phyloP scores from a whole-genome alignment of 1,284 basidiomycete genomes.

The Melanopsichium pennsylvanicum region DNA sequence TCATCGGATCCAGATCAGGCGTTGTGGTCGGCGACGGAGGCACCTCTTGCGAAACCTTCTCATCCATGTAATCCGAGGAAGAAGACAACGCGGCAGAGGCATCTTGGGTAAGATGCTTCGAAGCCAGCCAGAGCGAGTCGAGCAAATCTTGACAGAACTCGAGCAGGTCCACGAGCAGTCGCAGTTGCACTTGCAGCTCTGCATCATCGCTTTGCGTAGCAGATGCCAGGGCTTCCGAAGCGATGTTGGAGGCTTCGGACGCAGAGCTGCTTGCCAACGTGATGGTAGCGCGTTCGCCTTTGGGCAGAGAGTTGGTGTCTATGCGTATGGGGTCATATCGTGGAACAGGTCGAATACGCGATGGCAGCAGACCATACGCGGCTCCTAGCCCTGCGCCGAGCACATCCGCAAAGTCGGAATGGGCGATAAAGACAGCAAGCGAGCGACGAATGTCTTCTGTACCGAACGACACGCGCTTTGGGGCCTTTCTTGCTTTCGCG shows the following conservation, averaged over 20 bases:
- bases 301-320: slow-evolving; percentile 1
- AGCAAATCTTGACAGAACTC: slow-evolving; percentile 89
- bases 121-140: slow-evolving; percentile 32
- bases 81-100: not conserved
- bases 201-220: slow-evolving; percentile 68
- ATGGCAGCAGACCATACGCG: slow-evolving; percentile 86
- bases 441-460: slow-evolving; percentile 66
- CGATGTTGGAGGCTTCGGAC: not conserved
- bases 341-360: slow-evolving; percentile 22
- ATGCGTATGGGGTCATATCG: slow-evolving; percentile 32
- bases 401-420: slow-evolving; percentile 95
- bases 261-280: slow-evolving; percentile 38
- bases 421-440: slow-evolving; percentile 90
- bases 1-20: slow-evolving; percentile 24
- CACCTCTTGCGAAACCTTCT: slow-evolving; percentile 1
- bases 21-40: not conserved
- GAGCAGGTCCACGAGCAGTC: slow-evolving; percentile 86
- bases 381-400: slow-evolving; percentile 92
- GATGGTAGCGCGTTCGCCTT: slow-evolving; percentile 10
- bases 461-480: slow-evolving; percentile 21
- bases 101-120: slow-evolving; percentile 21
- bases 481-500: not conserved
- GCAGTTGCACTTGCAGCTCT: slow-evolving; percentile 81
- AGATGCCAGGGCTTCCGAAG: slow-evolving; percentile 21
- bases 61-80: slow-evolving; percentile 1